Evolutionary conservation across 441 rosid species (phyloP), one percentile per base, ranked within the genome.

Genomic region (Jatropha multifida): DNA sequence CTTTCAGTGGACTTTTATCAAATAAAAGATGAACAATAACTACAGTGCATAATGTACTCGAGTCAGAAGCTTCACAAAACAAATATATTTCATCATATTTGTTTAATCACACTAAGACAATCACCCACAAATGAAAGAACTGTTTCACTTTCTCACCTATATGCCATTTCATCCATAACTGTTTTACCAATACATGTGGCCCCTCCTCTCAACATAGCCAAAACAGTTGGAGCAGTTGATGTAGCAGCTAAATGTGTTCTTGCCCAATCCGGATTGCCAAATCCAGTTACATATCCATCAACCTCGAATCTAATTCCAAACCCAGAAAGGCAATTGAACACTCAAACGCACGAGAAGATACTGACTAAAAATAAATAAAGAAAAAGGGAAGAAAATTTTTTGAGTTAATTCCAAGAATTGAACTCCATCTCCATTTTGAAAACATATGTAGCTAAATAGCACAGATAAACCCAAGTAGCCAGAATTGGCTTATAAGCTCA

Each of bases 151-250:
- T 52, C 81, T 59, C 74, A 92, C 98, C 99, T 83, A 83, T 88
- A 91, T n/a, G 99, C 99, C 99, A 95, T 88, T 87, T 95, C 99
- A 85, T 90, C 97, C 99, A 88, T 88, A 69, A 90, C 82, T 72
- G 96, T 90, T 81, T 83, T 86, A 59, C 97, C 98, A 80, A 88
- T 42, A 46, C 88, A 86, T 0, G 90, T 88, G 27, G 97, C 98
- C 70, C 99, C 99, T 74, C 81, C 92, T 51, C 70, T 80, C 44
- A 93, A 77, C 74, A 92, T 76, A 70, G 89, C 90, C 75, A 85
- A 76, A 78, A 95, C 94, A 71, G 85, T 85, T 0, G 92, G 93
- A 32, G 98, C 92, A 2, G 95, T 90, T 56, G 91, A 82, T 51
- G 83, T 84, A 66, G 99, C 97, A 51, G 86, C 87, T 3, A 81